phyloP scores from a whole-genome alignment of 1,284 basidiomycete species.

The Hortiboletus rubellus region DNA sequence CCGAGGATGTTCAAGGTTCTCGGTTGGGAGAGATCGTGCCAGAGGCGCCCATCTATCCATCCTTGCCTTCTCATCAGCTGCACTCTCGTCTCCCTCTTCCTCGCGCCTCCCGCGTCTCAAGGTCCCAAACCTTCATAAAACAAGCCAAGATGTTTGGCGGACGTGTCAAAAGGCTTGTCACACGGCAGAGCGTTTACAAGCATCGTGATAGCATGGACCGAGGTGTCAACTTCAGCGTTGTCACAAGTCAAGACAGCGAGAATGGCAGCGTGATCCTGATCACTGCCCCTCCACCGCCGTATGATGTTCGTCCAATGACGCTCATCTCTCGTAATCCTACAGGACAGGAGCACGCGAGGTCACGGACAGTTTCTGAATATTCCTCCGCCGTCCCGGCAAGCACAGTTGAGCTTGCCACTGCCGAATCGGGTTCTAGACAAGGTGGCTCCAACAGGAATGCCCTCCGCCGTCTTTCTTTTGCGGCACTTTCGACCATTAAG shows the following conservation, averaged over 20 bases:
- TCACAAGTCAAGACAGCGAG: slow-evolving; percentile 31
- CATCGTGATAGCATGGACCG: slow-evolving; percentile 24
- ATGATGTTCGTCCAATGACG: slow-evolving; percentile 14
- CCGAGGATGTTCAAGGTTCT: slow-evolving; percentile 12
- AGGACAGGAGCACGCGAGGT: slow-evolving; percentile 13
- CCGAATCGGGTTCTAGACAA: slow-evolving; percentile 18
- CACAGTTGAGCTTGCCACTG: slow-evolving; percentile 14
- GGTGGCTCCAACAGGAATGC: slow-evolving; percentile 21
- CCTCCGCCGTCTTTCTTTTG: slow-evolving; percentile 31
- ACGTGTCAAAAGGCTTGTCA: slow-evolving; percentile 28
- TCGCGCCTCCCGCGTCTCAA: slow-evolving; percentile 5
- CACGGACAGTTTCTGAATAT: slow-evolving; percentile 24
- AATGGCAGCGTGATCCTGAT: slow-evolving; percentile 35
- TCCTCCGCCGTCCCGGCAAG: slow-evolving; percentile 23
- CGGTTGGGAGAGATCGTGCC: slow-evolving; percentile 8
- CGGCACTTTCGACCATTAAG: slow-evolving; percentile 31
- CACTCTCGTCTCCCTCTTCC: slow-evolving; percentile 1
- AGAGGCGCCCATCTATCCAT: slow-evolving; percentile 7
- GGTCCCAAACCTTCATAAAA: slow-evolving; percentile 25
- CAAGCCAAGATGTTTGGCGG: slow-evolving; percentile 31
- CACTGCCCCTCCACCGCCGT: slow-evolving; percentile 30
- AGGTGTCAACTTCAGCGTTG: slow-evolving; percentile 18
- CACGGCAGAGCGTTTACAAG: slow-evolving; percentile 10
- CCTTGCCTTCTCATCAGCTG: slow-evolving; percentile 4
- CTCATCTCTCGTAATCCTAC: slow-evolving; percentile 5